Evolutionary conservation across 2,329 filamentous ascomycete genomes (phyloP).

Genomic region (Coniella vitis): DNA sequence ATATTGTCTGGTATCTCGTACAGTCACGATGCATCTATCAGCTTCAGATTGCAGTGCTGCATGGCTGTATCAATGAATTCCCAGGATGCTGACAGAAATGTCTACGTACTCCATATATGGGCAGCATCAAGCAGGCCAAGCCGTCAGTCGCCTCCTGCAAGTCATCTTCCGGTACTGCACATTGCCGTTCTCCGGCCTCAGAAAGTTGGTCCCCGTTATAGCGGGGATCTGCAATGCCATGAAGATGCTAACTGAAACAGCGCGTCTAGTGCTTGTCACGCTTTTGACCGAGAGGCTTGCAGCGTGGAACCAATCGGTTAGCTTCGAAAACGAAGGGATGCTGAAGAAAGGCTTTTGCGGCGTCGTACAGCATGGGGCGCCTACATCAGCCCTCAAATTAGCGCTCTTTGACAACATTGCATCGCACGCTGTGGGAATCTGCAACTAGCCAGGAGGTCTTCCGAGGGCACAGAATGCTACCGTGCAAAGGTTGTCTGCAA

Average conservation of each 20-base stretch:
- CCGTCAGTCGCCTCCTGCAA: conserved; percentile 2
- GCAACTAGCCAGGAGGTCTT: background rate
- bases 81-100: no score
- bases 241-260: background rate
- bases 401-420: conserved; percentile 6
- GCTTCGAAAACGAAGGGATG: conserved; percentile 6
- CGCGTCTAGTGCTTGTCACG: background rate
- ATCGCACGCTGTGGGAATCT: conserved; percentile 1
- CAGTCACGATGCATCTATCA: no score
- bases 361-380: conserved; percentile 2
- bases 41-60: background rate
- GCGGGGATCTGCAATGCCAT: background rate
- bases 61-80: background rate
- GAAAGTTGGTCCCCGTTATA: background rate
- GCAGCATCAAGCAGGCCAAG: background rate
- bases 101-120: no score
- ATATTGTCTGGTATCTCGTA: no score
- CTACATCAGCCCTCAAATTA: conserved; percentile 1
- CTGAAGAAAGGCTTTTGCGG: background rate
- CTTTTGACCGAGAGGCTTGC: background rate
- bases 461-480: conserved; percentile 4
- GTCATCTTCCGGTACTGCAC: conserved; percentile 5
- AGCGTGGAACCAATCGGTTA: background rate
- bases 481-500: background rate
- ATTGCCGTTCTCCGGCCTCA: background rate